Evolutionary conservation across 441 rosid species (phyloP).

Genomic region (Manihot esculenta): DNA sequence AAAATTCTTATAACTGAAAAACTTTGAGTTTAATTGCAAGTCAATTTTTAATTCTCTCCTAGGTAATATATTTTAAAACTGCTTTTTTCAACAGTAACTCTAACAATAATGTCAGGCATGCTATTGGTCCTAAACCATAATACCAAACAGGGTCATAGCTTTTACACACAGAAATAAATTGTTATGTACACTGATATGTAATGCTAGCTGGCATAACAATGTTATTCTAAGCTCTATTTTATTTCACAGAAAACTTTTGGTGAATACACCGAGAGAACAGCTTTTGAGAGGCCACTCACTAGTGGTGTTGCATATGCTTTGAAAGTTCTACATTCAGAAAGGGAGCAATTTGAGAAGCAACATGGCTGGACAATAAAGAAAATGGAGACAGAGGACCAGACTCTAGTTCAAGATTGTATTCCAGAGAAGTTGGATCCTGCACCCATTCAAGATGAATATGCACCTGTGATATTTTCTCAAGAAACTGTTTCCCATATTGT

Average conservation of each 20-base stretch:
- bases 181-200: background rate
- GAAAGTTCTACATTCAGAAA: constrained; percentile 86
- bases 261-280: constrained; percentile 91
- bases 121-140: too few species aligned
- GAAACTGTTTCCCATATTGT: constrained; percentile 96
- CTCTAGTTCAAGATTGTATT: constrained; percentile 73
- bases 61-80: too few species aligned
- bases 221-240: constrained; percentile 7
- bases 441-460: constrained; percentile 88
- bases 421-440: constrained; percentile 87
- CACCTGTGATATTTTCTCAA: constrained; percentile 93
- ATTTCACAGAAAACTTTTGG: constrained; percentile 76
- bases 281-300: constrained; percentile 97
- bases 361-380: constrained; percentile 83
- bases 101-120: too few species aligned
- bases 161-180: constrained; percentile 4
- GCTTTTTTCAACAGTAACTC: too few species aligned
- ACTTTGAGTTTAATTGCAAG: too few species aligned
- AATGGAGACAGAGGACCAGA: constrained; percentile 92
- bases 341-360: constrained; percentile 78
- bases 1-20: too few species aligned
- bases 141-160: background rate
- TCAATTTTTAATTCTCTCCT: too few species aligned
- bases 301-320: constrained; percentile 99
- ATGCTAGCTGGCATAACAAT: too few species aligned